phyloP scores from a whole-genome alignment of 164 flowering plant genomes.

The Magnolia officinalis region DNA sequence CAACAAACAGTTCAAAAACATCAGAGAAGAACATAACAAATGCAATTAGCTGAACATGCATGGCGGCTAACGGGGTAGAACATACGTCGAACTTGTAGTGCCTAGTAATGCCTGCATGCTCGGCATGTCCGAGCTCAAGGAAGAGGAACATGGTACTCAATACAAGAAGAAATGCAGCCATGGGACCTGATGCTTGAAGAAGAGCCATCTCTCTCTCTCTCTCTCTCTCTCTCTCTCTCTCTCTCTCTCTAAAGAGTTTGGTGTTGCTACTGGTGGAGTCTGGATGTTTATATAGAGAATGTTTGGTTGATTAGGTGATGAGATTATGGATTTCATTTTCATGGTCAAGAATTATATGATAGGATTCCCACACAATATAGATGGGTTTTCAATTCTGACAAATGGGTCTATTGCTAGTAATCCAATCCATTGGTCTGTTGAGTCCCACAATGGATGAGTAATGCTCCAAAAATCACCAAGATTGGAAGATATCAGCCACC shows the following conservation, averaged over 20 bases:
- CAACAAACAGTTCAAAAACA: not conserved
- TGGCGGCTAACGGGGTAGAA: slow-evolving; percentile 20
- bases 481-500: too few relatives aligned
- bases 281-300: slow-evolving; percentile 21
- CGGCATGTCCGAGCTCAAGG: slow-evolving; percentile 1
- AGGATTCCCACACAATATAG: too few relatives aligned
- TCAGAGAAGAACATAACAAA: not conserved
- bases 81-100: slow-evolving; percentile 41
- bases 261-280: not conserved
- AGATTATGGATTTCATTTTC: not conserved
- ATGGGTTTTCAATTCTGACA: not conserved
- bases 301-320: slow-evolving; percentile 32
- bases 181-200: not conserved
- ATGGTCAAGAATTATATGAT: not conserved
- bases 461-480: too few relatives aligned
- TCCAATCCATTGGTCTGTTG: too few relatives aligned
- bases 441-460: too few relatives aligned
- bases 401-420: too few relatives aligned
- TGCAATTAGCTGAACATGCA: not conserved
- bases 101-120: slow-evolving; percentile 30
- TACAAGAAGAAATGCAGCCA: not conserved
- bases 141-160: too few relatives aligned
- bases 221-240: too few relatives aligned
- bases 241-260: slow-evolving; percentile 1
- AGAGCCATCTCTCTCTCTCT: not conserved